phyloP scores from a whole-genome alignment of 768 basidiomycete genomes.

The Suillus luteus region DNA sequence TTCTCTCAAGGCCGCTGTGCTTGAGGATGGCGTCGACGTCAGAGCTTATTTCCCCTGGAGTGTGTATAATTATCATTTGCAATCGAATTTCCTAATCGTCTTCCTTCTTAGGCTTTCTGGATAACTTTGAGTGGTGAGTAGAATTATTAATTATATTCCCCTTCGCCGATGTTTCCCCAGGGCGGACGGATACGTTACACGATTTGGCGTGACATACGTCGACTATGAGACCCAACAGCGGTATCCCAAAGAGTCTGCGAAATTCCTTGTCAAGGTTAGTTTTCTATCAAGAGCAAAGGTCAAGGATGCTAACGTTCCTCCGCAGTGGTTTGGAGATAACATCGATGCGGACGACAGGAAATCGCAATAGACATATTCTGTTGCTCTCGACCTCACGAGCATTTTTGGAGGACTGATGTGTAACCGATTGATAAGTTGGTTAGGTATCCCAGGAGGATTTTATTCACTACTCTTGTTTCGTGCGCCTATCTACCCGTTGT shows the following conservation, averaged over 20 bases:
- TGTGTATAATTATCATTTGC: constrained; percentile 32
- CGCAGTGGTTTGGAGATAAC: constrained; percentile 35
- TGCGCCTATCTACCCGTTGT: neutral
- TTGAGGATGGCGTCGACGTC: constrained; percentile 64
- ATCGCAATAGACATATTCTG: neutral
- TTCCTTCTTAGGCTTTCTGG: constrained; percentile 51
- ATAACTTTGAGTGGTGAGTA: constrained; percentile 67
- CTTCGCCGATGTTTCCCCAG: constrained; percentile 12
- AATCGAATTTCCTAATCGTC: neutral
- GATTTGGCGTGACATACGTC: constrained; percentile 73
- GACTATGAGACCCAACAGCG: constrained; percentile 70
- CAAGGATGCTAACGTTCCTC: neutral
- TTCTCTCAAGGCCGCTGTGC: constrained; percentile 56
- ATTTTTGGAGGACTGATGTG: constrained; percentile 5
- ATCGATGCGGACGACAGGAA: constrained; percentile 17
- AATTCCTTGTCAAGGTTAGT: constrained; percentile 55
- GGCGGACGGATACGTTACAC: constrained; percentile 70
- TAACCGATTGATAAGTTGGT: constrained; percentile 3
- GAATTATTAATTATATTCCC: neutral
- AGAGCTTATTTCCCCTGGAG: constrained; percentile 71
- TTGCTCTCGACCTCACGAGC: constrained; percentile 9
- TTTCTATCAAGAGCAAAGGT: neutral
- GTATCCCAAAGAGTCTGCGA: constrained; percentile 62
- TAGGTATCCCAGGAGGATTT: neutral
- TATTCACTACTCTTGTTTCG: neutral